These are phyloP conservation scores for Aspergillus leporis DNA, from an alignment of 495 filamentous ascomycete genomes.

Conservation along the genomic window DNA sequence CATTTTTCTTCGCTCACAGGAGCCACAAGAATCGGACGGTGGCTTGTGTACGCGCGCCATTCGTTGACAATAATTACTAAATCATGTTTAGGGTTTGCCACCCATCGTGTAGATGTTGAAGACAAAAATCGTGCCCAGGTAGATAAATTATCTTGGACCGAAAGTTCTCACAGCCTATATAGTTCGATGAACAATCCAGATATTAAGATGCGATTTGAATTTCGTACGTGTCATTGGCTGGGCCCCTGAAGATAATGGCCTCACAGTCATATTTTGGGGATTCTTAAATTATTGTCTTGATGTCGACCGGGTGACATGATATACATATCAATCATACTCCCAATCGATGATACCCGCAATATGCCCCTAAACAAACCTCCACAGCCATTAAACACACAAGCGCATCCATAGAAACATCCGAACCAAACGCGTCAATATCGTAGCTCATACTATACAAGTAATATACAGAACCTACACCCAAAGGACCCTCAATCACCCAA, in stretches of 20 bases:
- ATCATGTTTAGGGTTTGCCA: no score
- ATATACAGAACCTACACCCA: neutral
- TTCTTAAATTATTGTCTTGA: neutral
- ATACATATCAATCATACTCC: no score
- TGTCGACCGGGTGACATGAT: no score
- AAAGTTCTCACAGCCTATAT: neutral
- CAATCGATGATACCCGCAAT: neutral
- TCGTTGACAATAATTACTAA: no score
- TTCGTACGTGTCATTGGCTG: neutral
- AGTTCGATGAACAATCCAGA: neutral
- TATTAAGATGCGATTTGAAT: neutral
- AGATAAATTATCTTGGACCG: neutral
- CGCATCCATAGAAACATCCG: neutral
- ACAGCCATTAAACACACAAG: neutral
- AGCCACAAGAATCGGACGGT: no score
- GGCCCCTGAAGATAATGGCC: neutral
- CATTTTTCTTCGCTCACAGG: no score
- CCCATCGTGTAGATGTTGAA: no score
- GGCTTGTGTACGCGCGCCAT: no score
- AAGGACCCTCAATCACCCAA: constrained; percentile 2
- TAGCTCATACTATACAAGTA: neutral
- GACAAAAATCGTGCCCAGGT: no score
- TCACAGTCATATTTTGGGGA: neutral
- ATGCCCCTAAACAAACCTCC: neutral
- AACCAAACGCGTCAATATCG: neutral